Conservation (phyloP, 768 basidiomycete genomes). For the Suillus discolor region DNA sequence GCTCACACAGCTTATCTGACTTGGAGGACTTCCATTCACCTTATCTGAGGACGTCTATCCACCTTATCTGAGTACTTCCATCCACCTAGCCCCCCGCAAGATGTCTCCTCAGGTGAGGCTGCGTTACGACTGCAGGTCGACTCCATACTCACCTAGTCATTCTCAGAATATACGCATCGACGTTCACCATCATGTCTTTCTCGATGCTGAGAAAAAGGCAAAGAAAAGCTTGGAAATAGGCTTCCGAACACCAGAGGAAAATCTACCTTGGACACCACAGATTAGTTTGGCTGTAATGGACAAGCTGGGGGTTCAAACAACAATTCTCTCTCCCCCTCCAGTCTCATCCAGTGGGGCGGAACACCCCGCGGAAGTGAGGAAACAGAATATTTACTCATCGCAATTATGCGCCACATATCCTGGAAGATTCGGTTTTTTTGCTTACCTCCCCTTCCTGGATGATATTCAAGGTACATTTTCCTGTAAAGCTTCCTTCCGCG, state of each 20-base stretch:
- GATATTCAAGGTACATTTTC: constrained; percentile 56
- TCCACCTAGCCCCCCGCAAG: neutral
- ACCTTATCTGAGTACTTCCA: neutral
- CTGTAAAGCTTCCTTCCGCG: constrained; percentile 1
- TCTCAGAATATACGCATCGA: constrained; percentile 44
- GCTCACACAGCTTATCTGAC: neutral
- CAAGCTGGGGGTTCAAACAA: constrained; percentile 52
- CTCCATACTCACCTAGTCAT: neutral
- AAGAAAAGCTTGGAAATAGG: constrained; percentile 49
- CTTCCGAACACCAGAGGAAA: constrained; percentile 63
- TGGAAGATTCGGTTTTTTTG: constrained; percentile 69
- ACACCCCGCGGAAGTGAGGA: constrained; percentile 44
- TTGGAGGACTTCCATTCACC: neutral
- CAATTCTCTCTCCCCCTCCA: constrained; percentile 71
- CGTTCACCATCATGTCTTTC: constrained; percentile 80
- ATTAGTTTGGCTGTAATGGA: constrained; percentile 68
- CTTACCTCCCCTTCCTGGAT: constrained; percentile 59
- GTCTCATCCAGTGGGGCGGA: constrained; percentile 42
- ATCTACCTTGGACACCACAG: constrained; percentile 66
- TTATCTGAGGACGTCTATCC: neutral
- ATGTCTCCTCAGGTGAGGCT: neutral
- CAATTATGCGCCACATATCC: constrained; percentile 52
- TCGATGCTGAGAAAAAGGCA: constrained; percentile 50
- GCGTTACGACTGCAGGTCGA: neutral
- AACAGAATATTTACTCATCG: constrained; percentile 50